Evolutionary conservation across 352 stramenopile genomes (phyloP), one percentile per base, ranked within the genome.

Genomic region (Pythium sp.): DNA sequence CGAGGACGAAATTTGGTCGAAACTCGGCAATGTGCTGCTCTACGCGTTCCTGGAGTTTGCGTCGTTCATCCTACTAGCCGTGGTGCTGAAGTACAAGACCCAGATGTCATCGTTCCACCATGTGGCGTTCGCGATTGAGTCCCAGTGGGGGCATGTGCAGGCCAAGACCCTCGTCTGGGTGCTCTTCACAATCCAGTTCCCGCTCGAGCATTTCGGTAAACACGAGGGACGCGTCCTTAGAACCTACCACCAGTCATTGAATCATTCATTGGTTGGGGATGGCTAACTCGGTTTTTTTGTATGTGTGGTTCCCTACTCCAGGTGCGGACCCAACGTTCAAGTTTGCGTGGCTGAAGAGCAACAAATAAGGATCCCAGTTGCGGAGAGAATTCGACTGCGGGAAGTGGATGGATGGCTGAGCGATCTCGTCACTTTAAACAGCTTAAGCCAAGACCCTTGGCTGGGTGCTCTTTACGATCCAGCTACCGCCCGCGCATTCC

Each of bases 81-180:
- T 56, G 9, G 14, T 72, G 22, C 62, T 87, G n/a, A 49, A 69
- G 14, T 55, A 51, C 18, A 70, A 71, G 49, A 73, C 80, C 32
- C 67, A 69, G 12, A 38, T 84, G 24, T 69, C 65, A 7, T 36
- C 68, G 26, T 65, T 76, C 5, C 68, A 72, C 47, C 72, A 80
- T 43, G 64, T 84, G 1, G 65, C 71, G 24, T 82, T 80, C 34
- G 67, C 76, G 24, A 32, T 84, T 34, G 68, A 76, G 41, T 65
- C 68, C 12, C 77, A 82, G 68, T 81, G 71, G 69, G 58, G 72
- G 24, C 64, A 70, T 12, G 49, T 71, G 5, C 76, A 86, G 62
- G 72, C 61, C 58, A 86, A 82, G 65, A 66, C 79, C 2, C 51
- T 84, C 8, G 32, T 77, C 9, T 77, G 72, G 72, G 61, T 77